A percentile compares a stretch with the other conserved stretches of the same genome.
phyloP scores from a whole-genome alignment of 2,329 filamentous ascomycete species.

The Pseudogymnoascus sp. region DNA sequence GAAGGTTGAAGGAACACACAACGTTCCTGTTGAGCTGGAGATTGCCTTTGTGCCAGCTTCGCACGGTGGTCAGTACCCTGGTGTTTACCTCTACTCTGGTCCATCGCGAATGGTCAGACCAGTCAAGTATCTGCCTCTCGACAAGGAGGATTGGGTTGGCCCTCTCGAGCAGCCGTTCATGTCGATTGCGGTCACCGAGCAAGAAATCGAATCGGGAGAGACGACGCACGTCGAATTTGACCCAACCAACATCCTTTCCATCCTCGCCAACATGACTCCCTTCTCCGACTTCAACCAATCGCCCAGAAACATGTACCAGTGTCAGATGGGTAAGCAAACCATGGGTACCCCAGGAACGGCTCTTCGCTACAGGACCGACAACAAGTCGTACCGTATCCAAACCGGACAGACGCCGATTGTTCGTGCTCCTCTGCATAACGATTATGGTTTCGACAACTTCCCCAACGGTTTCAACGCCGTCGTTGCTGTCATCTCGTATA shows the following conservation, averaged over 20 bases:
- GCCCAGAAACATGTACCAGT: conserved; percentile 98
- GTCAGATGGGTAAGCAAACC: conserved; percentile 98
- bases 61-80: conserved; percentile 88
- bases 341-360: conserved; percentile 95
- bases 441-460: conserved; percentile 96
- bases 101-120: conserved; percentile 82
- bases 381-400: conserved; percentile 91
- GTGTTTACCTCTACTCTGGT: conserved; percentile 85
- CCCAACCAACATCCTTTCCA: conserved; percentile 94
- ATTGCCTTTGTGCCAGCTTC: conserved; percentile 87
- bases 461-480: conserved; percentile 93
- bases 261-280: conserved; percentile 96
- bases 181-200: conserved; percentile 87
- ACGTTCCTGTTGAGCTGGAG: conserved; percentile 76
- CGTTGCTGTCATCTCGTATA: conserved; percentile 97
- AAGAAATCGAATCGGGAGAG: conserved; percentile 78
- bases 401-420: conserved; percentile 95
- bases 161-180: conserved; percentile 97
- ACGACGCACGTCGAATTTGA: conserved; percentile 91
- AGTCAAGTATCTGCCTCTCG: conserved; percentile 82
- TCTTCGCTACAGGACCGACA: conserved; percentile 80
- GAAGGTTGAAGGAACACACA: conserved; percentile 84
- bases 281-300: conserved; percentile 99
- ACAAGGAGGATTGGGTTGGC: conserved; percentile 80
- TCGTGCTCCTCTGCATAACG: conserved; percentile 84